These are phyloP conservation scores for Eudorina sp. DNA, from an alignment of 139 green algal genomes.

Conservation along the genomic window DNA sequence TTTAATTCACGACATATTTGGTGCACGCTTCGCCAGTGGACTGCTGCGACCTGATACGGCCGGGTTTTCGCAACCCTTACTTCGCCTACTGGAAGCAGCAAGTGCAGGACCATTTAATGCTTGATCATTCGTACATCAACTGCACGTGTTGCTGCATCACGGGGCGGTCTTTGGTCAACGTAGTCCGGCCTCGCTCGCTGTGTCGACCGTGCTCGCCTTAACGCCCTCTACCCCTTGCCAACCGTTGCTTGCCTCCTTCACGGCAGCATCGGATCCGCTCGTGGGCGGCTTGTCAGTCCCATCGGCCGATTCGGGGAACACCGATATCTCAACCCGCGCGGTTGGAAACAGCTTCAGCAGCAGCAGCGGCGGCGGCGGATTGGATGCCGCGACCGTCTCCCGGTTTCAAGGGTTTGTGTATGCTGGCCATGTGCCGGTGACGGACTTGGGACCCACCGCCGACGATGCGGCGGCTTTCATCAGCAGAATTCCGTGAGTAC, in stretches of 20 bases:
- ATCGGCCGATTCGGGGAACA: not conserved
- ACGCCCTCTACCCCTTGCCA: not conserved
- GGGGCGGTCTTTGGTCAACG: too few relatives aligned
- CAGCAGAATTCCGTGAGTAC: not conserved
- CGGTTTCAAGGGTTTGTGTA: constrained; percentile 22
- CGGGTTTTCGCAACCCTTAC: too few relatives aligned
- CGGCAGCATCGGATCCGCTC: not conserved
- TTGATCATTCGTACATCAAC: too few relatives aligned
- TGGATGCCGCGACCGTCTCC: not conserved
- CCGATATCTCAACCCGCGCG: not conserved
- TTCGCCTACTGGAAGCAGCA: too few relatives aligned
- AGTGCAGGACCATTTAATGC: too few relatives aligned
- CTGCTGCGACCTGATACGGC: too few relatives aligned
- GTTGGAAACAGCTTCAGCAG: not conserved
- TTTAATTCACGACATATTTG: too few relatives aligned
- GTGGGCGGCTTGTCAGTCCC: not conserved
- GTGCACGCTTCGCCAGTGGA: too few relatives aligned
- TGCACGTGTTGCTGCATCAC: too few relatives aligned
- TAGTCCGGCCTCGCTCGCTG: too few relatives aligned
- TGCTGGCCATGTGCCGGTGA: not conserved
- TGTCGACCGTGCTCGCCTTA: too few relatives aligned
- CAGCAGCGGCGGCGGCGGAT: not conserved
- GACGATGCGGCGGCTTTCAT: not conserved
- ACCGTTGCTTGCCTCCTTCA: not conserved
- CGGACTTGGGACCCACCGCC: not conserved